Conservation (phyloP, 2,329 filamentous ascomycete species). For the Juglanconis juglandina region DNA sequence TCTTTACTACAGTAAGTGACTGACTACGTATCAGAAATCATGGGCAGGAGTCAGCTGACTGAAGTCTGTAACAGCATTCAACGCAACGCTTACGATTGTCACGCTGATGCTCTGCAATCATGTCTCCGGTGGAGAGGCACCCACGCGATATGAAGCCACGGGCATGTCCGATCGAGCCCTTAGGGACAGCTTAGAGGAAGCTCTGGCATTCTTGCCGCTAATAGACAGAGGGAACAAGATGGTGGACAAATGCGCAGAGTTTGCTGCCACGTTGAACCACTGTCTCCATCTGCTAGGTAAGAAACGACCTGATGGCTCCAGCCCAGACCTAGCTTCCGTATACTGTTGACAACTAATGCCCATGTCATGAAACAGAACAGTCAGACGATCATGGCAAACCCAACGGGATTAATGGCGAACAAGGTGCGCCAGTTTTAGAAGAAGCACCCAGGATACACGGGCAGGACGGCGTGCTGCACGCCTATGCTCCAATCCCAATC, state of each 20-base stretch:
- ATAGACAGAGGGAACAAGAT: constrained; percentile 18
- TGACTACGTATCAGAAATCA: too few relatives aligned
- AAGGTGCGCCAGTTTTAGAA: neutral
- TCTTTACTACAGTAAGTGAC: constrained; percentile 28
- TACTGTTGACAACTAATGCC: neutral
- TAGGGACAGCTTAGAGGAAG: constrained; percentile 1
- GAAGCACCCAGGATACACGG: neutral
- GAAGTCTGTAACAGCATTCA: constrained; percentile 17
- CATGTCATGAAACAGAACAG: neutral
- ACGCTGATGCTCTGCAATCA: constrained; percentile 14
- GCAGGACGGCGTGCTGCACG: constrained; percentile 1
- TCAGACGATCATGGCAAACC: neutral
- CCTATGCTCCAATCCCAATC: constrained; percentile 9
- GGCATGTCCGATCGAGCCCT: constrained; percentile 11
- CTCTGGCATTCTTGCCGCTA: constrained; percentile 13
- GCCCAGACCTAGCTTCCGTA: neutral
- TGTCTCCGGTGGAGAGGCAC: neutral
- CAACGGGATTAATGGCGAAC: neutral
- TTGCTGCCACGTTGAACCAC: constrained; percentile 10
- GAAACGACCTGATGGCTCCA: neutral
- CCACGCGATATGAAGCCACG: neutral
- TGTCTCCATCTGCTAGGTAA: constrained; percentile 16
- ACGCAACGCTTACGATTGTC: constrained; percentile 21
- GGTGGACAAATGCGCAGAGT: constrained; percentile 20
- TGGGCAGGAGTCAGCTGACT: neutral